Evolutionary conservation across 2,329 filamentous ascomycete species (phyloP).

Genomic region (Acephala macrosclerotiorum): DNA sequence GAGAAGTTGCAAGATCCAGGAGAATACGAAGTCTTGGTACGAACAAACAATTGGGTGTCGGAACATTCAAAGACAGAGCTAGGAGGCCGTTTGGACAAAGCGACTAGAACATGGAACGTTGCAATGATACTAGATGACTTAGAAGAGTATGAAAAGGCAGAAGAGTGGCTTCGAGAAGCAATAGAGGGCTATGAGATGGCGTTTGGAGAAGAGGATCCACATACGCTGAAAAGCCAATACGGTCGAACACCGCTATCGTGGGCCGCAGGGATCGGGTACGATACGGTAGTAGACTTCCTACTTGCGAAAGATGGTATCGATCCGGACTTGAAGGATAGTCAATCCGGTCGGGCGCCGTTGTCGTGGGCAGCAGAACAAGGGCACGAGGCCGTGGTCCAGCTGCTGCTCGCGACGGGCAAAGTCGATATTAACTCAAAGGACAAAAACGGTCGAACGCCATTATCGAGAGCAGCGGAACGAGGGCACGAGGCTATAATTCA

Average conservation of each 20-base stretch:
- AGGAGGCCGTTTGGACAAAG: conserved; percentile 17
- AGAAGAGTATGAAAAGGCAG: conserved; percentile 22
- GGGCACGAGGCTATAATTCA: conserved; percentile 38
- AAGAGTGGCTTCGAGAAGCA: conserved; percentile 26
- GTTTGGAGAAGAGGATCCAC: conserved; percentile 16
- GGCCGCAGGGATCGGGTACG: conserved; percentile 8
- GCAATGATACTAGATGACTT: conserved; percentile 24
- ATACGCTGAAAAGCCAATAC: conserved; percentile 8
- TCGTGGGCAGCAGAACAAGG: conserved; percentile 18
- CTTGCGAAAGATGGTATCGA: conserved; percentile 21
- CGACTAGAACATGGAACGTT: conserved; percentile 22
- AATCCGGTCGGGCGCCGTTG: conserved; percentile 18
- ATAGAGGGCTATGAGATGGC: conserved; percentile 19
- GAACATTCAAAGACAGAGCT: neutral
- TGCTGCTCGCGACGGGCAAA: conserved; percentile 7
- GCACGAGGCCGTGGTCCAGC: conserved; percentile 14
- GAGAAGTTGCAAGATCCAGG: conserved; percentile 13
- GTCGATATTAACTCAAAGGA: neutral
- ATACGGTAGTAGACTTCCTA: conserved; percentile 22
- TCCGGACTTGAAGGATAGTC: conserved; percentile 16
- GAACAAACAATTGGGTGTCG: neutral
- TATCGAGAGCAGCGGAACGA: conserved; percentile 24
- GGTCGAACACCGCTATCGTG: conserved; percentile 12
- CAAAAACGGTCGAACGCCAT: neutral
- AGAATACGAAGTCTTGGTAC: neutral